Conservation (phyloP, 108 stramenopile genomes). For the Seminavis robusta region DNA sequence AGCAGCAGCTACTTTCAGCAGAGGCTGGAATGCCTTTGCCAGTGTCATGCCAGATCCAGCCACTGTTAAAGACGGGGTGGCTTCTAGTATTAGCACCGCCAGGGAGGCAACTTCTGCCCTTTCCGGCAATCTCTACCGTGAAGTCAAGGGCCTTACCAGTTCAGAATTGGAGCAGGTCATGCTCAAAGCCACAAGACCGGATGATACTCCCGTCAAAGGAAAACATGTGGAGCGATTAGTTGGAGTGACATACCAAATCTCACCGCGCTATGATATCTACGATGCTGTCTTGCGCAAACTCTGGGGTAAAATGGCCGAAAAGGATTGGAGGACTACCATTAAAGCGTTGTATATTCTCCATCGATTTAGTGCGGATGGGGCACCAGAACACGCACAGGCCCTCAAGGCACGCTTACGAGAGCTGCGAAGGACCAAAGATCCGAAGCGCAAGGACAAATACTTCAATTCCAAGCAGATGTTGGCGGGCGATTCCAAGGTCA, state of each 20-base stretch:
- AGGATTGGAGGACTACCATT: conserved; percentile 80
- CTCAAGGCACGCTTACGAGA: conserved; percentile 84
- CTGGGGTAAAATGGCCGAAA: conserved; percentile 92
- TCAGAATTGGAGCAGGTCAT: conserved; percentile 89
- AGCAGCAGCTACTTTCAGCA: conserved; percentile 60
- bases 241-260: conserved; percentile 90
- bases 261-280: conserved; percentile 84
- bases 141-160: conserved; percentile 82
- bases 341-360: conserved; percentile 89
- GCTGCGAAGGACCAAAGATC: conserved; percentile 81
- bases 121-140: conserved; percentile 72
- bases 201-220: conserved; percentile 83
- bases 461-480: conserved; percentile 83
- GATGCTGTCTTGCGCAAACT: conserved; percentile 87
- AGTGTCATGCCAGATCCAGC: conserved; percentile 69
- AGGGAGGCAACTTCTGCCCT: conserved; percentile 62
- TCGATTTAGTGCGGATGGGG: conserved; percentile 82
- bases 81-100: conserved; percentile 48
- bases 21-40: conserved; percentile 63
- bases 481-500: conserved; percentile 56
- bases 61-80: conserved; percentile 53
- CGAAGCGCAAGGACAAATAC: conserved; percentile 81
- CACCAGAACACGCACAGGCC: conserved; percentile 79
- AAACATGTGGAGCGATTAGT: conserved; percentile 89
- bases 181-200: conserved; percentile 86